phyloP scores from a whole-genome alignment of 2,329 filamentous ascomycete species.

The Cytospora leucostoma region DNA sequence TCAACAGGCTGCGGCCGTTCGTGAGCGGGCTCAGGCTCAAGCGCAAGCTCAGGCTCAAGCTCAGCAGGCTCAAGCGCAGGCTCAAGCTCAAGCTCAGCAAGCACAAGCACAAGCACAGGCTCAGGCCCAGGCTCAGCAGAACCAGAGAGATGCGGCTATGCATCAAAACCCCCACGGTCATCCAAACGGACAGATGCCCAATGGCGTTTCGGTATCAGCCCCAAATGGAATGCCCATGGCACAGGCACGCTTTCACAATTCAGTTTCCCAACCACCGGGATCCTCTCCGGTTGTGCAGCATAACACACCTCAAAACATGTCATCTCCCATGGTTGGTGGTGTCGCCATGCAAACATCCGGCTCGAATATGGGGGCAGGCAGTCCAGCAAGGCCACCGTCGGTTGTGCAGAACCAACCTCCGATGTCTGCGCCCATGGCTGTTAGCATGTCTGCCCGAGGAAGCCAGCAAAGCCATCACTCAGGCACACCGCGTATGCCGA shows the following conservation, averaged over 20 bases:
- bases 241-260: conserved; percentile 51
- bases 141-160: conserved; percentile 39
- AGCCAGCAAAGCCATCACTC: conserved; percentile 68
- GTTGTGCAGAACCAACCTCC: conserved; percentile 60
- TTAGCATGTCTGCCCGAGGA: conserved; percentile 63
- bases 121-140: conserved; percentile 34
- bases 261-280: conserved; percentile 63
- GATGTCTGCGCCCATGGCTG: conserved; percentile 61
- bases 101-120: conserved; percentile 33
- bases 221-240: conserved; percentile 41
- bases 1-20: conserved; percentile 34
- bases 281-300: conserved; percentile 69
- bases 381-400: conserved; percentile 66
- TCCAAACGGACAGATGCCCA: conserved; percentile 47
- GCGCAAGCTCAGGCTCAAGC: conserved; percentile 40
- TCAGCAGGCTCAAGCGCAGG: conserved; percentile 30
- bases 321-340: conserved; percentile 64
- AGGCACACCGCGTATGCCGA: conserved; percentile 63
- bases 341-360: conserved; percentile 66
- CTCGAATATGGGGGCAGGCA: conserved; percentile 65
- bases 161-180: conserved; percentile 47
- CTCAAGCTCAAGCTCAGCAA: conserved; percentile 35
- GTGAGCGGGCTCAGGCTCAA: conserved; percentile 36
- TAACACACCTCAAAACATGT: conserved; percentile 65
- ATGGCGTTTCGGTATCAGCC: conserved; percentile 38